A percentile compares a stretch with the other conserved stretches of the same genome.
Conservation (phyloP, 1,284 basidiomycete species). For the Heliocybe sulcata region DNA sequence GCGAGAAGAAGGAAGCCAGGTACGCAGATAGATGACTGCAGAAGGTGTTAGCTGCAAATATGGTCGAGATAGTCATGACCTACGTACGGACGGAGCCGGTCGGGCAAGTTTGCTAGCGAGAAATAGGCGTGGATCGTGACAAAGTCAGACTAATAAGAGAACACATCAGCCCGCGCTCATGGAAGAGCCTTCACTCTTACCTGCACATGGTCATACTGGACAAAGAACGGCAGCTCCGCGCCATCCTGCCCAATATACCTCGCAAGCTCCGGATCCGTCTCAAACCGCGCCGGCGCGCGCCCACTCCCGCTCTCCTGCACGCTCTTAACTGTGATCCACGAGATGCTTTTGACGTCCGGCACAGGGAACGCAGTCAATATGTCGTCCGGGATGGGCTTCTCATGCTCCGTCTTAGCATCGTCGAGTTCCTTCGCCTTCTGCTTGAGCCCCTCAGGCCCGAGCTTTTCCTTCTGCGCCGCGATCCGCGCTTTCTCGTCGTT, state of each 20-base stretch:
- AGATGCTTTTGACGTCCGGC: constrained; percentile 83
- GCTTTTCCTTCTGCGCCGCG: constrained; percentile 56
- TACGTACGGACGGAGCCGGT: constrained; percentile 70
- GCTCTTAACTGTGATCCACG: constrained; percentile 93
- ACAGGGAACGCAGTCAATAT: constrained; percentile 83
- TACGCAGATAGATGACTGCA: constrained; percentile 78
- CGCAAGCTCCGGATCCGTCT: constrained; percentile 34
- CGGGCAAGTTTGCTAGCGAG: constrained; percentile 66
- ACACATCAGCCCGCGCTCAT: background rate
- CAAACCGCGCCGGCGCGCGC: constrained; percentile 23
- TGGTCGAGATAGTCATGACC: constrained; percentile 1
- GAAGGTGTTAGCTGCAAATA: constrained; percentile 3
- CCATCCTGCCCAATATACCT: constrained; percentile 71
- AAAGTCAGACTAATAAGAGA: constrained; percentile 73
- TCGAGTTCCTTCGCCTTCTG: constrained; percentile 67
- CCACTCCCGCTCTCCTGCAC: constrained; percentile 55
- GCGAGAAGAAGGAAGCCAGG: constrained; percentile 82
- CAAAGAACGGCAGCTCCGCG: constrained; percentile 73
- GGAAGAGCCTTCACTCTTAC: constrained; percentile 30
- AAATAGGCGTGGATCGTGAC: constrained; percentile 77
- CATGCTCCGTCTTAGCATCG: constrained; percentile 84
- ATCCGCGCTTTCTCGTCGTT: constrained; percentile 78
- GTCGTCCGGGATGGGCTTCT: constrained; percentile 74
- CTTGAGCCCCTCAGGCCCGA: constrained; percentile 81
- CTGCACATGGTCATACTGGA: constrained; percentile 87